These are phyloP conservation scores for Thuja plicata DNA, from an alignment of 83 land plant species.

Conservation along the genomic window DNA sequence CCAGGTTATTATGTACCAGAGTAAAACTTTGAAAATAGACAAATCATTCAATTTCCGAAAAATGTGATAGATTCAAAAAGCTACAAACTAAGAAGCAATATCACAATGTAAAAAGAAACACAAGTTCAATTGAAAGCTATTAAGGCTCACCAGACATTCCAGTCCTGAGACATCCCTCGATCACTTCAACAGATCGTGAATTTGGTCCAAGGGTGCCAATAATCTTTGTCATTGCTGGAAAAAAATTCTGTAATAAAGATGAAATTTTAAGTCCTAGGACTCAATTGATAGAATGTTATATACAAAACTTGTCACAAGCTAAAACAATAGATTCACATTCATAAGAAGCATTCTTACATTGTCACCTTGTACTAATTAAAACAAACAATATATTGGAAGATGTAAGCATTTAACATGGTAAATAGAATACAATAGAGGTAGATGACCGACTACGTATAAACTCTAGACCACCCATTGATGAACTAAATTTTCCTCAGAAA, in stretches of 20 bases:
- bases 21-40: neutral
- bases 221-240: conserved; percentile 73
- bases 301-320: neutral
- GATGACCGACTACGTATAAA: neutral
- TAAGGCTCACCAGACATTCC: conserved; percentile 68
- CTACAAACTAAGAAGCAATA: neutral
- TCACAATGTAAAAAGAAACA: neutral
- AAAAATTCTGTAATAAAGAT: conserved; percentile 38
- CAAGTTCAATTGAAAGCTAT: neutral
- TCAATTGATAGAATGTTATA: neutral
- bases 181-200: conserved; percentile 67
- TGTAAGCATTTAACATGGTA: neutral
- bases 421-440: neutral
- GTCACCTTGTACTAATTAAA: neutral
- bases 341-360: neutral
- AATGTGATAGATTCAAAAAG: neutral
- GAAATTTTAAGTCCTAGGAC: neutral
- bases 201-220: conserved; percentile 85
- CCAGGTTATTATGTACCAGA: neutral
- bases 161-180: conserved; percentile 57
- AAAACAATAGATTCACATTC: neutral
- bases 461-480: neutral
- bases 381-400: neutral
- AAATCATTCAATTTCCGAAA: neutral
- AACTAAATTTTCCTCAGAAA: neutral